Evolutionary conservation across 1,139 yeast genomes (phyloP).

Genomic region (Candida glucosophila): DNA sequence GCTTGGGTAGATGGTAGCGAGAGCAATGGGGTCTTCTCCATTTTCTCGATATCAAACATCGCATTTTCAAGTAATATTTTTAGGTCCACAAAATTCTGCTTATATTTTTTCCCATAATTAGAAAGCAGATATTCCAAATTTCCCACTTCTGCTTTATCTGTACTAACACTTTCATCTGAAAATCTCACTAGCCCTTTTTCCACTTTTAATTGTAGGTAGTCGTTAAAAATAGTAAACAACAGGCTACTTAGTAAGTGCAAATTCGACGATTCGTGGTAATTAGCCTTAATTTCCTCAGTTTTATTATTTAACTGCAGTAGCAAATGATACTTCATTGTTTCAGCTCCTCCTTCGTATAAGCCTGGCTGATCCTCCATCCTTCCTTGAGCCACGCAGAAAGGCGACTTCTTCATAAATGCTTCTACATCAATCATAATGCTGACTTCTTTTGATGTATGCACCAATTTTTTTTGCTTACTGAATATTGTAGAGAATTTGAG

Average conservation of each 20-base stretch:
- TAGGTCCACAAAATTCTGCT: constrained; percentile 30
- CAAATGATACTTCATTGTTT: constrained; percentile 35
- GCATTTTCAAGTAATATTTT: constrained; percentile 37
- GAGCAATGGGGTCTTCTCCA: constrained; percentile 27
- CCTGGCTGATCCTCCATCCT: no score
- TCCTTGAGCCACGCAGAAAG: constrained; percentile 7
- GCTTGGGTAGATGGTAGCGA: constrained; percentile 20
- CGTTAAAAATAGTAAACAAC: constrained; percentile 26
- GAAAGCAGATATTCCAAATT: constrained; percentile 14
- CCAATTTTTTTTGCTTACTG: no score
- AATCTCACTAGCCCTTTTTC: constrained; percentile 22
- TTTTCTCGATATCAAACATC: constrained; percentile 32
- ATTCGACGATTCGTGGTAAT: constrained; percentile 9
- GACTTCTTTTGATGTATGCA: no score
- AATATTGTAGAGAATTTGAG: no score
- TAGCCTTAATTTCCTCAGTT: constrained; percentile 14
- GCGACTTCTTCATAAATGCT: constrained; percentile 27
- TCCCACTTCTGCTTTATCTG: constrained; percentile 12
- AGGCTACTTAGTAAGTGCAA: constrained; percentile 14
- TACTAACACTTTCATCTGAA: no score
- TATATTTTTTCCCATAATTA: no score
- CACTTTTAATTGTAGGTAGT: constrained; percentile 26
- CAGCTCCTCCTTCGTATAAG: no score
- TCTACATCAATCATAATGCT: constrained; percentile 32
- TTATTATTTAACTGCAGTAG: constrained; percentile 32